phyloP scores from a whole-genome alignment of 306 rosid genomes.

The Oxytropis ochrocephala region DNA sequence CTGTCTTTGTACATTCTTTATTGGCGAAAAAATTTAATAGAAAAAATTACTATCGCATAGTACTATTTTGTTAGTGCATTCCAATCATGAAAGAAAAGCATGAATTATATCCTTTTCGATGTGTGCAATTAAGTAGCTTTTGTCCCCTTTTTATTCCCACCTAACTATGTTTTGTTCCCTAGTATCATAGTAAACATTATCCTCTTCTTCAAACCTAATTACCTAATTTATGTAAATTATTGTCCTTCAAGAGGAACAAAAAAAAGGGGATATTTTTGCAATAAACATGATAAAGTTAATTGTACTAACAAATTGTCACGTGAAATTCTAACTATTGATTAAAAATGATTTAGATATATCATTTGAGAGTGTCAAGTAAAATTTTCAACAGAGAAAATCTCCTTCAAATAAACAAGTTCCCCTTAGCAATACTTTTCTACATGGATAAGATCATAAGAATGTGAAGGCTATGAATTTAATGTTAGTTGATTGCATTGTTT shows the following conservation, averaged over 20 bases:
- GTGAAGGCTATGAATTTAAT: background rate
- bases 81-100: conserved; percentile 19
- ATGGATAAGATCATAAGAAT: background rate
- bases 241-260: no score
- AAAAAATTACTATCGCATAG: background rate
- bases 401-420: no score
- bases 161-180: background rate
- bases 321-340: no score
- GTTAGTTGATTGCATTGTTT: background rate
- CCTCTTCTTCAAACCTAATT: background rate
- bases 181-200: background rate
- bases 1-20: background rate
- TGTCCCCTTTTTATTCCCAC: background rate
- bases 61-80: background rate
- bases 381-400: no score
- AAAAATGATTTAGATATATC: no score
- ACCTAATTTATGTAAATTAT: background rate
- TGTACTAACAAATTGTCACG: no score
- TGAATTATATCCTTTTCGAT: background rate
- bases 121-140: background rate
- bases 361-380: no score
- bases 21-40: background rate
- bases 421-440: no score
- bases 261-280: no score
- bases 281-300: no score